These are phyloP conservation scores for Chalara sp. DNA, from an alignment of 2,329 filamentous ascomycete species.

Conservation along the genomic window DNA sequence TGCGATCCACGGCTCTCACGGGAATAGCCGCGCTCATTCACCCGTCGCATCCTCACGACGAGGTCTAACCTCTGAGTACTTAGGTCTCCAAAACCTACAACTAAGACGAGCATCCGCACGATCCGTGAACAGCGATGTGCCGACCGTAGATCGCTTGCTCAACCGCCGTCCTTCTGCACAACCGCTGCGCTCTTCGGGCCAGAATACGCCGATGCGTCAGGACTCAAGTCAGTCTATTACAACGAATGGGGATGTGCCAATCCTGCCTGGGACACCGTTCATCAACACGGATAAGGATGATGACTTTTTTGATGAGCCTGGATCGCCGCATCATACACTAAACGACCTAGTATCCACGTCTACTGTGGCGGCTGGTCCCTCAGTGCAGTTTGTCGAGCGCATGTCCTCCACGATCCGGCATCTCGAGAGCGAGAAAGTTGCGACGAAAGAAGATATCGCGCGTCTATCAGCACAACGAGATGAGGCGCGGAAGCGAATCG, in stretches of 20 bases:
- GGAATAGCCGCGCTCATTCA: constrained; percentile 26
- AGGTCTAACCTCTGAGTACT: constrained; percentile 26
- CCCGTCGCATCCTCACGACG: constrained; percentile 23
- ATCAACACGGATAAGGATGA: constrained; percentile 31
- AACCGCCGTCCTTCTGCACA: constrained; percentile 20
- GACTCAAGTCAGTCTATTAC: constrained; percentile 22
- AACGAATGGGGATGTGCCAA: constrained; percentile 14
- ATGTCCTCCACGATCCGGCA: constrained; percentile 92
- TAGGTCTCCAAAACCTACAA: constrained; percentile 31
- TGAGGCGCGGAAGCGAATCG: constrained; percentile 87
- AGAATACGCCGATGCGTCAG: constrained; percentile 23
- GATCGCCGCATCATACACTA: constrained; percentile 61
- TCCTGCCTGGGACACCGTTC: constrained; percentile 13
- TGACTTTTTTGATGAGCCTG: constrained; percentile 44
- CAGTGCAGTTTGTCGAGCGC: constrained; percentile 89
- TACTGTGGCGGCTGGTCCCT: constrained; percentile 83
- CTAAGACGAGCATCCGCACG: constrained; percentile 22
- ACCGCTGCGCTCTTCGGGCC: constrained; percentile 19
- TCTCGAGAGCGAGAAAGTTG: constrained; percentile 86
- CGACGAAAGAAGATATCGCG: constrained; percentile 76
- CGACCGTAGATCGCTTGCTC: constrained; percentile 13
- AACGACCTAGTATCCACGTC: constrained; percentile 86
- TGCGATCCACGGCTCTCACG: constrained; percentile 17
- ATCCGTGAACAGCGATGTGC: constrained; percentile 23
- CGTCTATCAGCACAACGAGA: constrained; percentile 81